phyloP scores from a whole-genome alignment of 208 protist genomes.

The Wallacemonas sp. region DNA sequence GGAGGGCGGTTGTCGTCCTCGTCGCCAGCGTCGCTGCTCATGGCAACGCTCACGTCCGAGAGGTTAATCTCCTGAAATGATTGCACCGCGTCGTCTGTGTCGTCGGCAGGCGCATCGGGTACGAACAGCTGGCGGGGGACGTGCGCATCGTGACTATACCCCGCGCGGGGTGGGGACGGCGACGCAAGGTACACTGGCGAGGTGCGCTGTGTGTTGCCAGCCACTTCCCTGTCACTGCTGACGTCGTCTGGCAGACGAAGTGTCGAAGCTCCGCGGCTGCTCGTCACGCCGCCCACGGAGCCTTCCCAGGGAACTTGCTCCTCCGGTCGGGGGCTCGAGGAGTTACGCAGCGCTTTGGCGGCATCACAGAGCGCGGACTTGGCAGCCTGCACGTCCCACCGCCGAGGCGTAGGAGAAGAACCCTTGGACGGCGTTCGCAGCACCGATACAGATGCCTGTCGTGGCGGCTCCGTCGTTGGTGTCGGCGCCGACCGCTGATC shows the following conservation, averaged over 20 bases:
- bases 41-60: constrained; percentile 3
- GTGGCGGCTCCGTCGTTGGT: no score
- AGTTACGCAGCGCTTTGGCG: neutral
- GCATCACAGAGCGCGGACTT: neutral
- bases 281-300: neutral
- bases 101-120: neutral
- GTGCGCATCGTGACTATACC: no score
- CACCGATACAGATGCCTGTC: neutral
- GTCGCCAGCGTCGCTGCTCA: neutral
- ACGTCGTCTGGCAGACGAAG: no score
- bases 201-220: no score
- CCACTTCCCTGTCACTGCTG: no score
- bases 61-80: neutral
- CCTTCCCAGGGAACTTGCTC: neutral
- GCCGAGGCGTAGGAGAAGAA: no score
- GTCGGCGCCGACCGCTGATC: no score
- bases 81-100: neutral
- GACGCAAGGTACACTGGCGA: no score
- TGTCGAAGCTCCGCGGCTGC: neutral
- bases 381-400: neutral
- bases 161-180: no score
- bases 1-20: no score
- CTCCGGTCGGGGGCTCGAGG: no score
- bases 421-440: neutral
- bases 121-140: neutral